Evolutionary conservation across 148 eudicot genomes (phyloP).

Genomic region (Cornus kousa): DNA sequence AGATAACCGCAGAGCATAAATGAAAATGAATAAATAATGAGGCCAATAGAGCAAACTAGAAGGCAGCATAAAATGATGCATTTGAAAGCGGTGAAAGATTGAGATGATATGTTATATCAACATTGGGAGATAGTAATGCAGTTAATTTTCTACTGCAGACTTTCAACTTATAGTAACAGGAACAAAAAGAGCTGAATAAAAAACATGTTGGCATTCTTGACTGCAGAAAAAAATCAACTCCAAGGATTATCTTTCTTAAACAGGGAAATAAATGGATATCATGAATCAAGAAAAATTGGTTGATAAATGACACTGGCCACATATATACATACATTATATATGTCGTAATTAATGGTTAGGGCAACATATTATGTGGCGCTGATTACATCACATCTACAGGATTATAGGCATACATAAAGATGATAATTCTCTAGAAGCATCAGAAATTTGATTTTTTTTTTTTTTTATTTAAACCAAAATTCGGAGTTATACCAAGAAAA

Average conservation of each 20-base stretch:
- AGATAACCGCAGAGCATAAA: neutral
- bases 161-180: neutral
- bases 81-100: neutral
- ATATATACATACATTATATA: too few relatives aligned
- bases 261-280: neutral
- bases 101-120: too few relatives aligned
- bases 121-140: neutral
- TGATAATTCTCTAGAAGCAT: neutral
- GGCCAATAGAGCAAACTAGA: neutral
- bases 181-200: neutral
- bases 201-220: neutral
- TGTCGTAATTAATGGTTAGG: neutral
- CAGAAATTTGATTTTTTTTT: neutral
- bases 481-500: neutral
- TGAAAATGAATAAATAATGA: conserved; percentile 4
- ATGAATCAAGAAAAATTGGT: too few relatives aligned
- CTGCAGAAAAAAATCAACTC: neutral
- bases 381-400: neutral
- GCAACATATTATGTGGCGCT: neutral
- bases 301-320: too few relatives aligned
- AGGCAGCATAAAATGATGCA: neutral
- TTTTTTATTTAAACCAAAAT: neutral
- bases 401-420: neutral
- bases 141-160: neutral
- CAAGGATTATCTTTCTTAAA: neutral